These are phyloP conservation scores for Mortierella sp. DNA, from an alignment of 371 early-diverging fungal genomes.

Conservation along the genomic window DNA sequence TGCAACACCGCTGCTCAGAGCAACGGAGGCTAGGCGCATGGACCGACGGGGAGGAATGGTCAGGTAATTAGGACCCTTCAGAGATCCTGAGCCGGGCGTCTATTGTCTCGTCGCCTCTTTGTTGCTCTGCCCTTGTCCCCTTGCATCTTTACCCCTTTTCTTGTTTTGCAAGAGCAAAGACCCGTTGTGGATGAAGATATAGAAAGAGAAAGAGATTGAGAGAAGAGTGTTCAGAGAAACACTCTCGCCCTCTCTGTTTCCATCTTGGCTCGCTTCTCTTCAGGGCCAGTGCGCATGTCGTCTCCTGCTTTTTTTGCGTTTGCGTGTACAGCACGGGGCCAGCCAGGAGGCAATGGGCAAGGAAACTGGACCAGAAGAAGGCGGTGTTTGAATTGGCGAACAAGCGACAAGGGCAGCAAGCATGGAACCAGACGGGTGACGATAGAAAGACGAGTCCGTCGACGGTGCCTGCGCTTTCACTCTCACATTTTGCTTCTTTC, in stretches of 20 bases:
- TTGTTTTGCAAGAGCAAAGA: neutral
- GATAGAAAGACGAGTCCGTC: constrained; percentile 1
- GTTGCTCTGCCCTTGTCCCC: neutral
- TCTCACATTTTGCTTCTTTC: constrained; percentile 4
- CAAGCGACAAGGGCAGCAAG: neutral
- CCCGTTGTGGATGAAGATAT: neutral
- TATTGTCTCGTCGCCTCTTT: neutral
- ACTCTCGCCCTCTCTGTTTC: neutral
- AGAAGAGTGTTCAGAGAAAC: neutral
- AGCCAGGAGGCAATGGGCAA: neutral
- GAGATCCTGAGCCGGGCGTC: neutral
- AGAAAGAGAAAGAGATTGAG: neutral
- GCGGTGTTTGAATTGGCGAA: neutral
- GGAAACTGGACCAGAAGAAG: neutral
- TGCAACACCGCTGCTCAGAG: neutral
- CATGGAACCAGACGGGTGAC: constrained; percentile 4
- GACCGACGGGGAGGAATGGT: neutral
- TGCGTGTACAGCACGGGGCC: neutral
- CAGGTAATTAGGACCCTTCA: neutral
- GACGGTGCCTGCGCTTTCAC: neutral
- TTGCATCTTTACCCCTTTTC: neutral
- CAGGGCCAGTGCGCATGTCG: neutral
- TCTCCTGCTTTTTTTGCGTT: constrained; percentile 1
- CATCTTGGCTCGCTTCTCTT: neutral
- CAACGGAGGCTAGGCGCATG: neutral